Conservation (phyloP, 331 rosid genomes). For the Cydonia oblonga region DNA sequence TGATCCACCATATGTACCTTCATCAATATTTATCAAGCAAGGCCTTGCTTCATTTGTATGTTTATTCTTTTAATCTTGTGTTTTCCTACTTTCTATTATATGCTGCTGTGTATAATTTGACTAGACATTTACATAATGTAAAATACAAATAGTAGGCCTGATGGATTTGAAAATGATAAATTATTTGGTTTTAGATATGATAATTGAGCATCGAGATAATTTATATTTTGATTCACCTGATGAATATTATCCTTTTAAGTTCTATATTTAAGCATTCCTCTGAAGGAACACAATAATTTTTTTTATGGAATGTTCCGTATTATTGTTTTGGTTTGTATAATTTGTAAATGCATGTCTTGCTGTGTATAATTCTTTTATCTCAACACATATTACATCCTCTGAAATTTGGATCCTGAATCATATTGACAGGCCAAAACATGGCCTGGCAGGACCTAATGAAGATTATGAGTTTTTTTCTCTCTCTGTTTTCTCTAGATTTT, state of each 20-base stretch:
- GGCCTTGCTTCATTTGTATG: constrained; percentile 93
- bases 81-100: neutral
- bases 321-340: neutral
- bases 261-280: neutral
- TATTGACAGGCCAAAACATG: neutral
- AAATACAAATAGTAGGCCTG: neutral
- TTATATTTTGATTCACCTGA: neutral
- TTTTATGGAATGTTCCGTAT: neutral
- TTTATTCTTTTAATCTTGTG: constrained; percentile 6
- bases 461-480: neutral
- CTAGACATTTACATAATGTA: neutral
- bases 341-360: neutral
- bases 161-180: neutral
- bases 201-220: neutral
- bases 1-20: constrained; percentile 88
- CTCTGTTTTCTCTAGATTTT: neutral
- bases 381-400: neutral
- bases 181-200: neutral
- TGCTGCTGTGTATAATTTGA: neutral
- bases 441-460: neutral
- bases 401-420: neutral
- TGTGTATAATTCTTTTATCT: neutral
- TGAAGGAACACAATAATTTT: neutral
- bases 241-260: neutral
- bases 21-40: constrained; percentile 67